Conservation (phyloP, 2,329 filamentous ascomycete genomes). For the Monosporascus ibericus region DNA sequence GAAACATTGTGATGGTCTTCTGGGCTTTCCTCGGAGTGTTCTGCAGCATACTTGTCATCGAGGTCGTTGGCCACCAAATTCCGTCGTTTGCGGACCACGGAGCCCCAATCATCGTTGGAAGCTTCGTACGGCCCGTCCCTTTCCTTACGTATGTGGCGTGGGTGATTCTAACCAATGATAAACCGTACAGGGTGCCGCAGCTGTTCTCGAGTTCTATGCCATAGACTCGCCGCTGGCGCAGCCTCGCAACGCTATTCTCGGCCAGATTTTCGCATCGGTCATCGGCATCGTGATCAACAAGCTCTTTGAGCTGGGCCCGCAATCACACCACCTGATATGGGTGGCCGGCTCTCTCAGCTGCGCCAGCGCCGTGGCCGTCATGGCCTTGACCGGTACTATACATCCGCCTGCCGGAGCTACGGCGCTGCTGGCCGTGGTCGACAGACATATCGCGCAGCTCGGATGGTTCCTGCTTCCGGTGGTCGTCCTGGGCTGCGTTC, state of each 20-base stretch:
- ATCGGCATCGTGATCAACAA: constrained; percentile 59
- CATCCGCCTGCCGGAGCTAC: constrained; percentile 73
- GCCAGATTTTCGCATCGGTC: constrained; percentile 58
- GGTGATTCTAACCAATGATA: neutral
- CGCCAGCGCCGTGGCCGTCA: constrained; percentile 54
- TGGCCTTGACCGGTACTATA: constrained; percentile 65
- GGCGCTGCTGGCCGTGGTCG: constrained; percentile 60
- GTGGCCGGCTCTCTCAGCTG: constrained; percentile 61
- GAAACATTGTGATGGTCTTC: constrained; percentile 52
- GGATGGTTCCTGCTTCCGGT: constrained; percentile 67
- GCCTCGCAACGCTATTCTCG: constrained; percentile 62
- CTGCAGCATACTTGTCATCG: constrained; percentile 52
- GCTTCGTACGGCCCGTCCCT: constrained; percentile 51
- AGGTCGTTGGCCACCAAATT: constrained; percentile 48
- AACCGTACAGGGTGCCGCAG: constrained; percentile 56
- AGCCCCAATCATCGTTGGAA: constrained; percentile 59
- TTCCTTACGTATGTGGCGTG: neutral
- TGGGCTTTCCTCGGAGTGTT: constrained; percentile 65
- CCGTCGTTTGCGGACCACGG: constrained; percentile 45
- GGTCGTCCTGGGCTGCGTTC: constrained; percentile 49
- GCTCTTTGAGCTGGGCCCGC: constrained; percentile 50
- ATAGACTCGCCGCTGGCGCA: constrained; percentile 69
- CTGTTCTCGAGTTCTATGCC: constrained; percentile 68
- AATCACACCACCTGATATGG: constrained; percentile 50
- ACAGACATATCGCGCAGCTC: constrained; percentile 44